A percentile compares a stretch with the other conserved stretches of the same genome.
These are phyloP conservation scores for Suhomyces prunicola DNA, from an alignment of 805 yeast species.

Conservation along the genomic window DNA sequence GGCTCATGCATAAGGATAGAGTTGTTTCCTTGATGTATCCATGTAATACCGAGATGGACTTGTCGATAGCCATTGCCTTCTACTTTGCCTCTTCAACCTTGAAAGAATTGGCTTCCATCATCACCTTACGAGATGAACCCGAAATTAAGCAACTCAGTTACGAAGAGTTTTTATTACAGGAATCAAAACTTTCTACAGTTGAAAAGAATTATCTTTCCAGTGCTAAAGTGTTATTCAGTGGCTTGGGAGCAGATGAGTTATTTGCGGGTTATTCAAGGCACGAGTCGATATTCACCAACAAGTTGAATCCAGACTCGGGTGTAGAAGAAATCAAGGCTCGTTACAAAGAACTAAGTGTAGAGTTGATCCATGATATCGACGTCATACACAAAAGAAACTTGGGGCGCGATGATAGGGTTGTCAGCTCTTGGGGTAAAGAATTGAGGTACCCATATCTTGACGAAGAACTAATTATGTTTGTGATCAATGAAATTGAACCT, in stretches of 20 bases:
- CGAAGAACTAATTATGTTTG: conserved; percentile 51
- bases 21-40: conserved; percentile 78
- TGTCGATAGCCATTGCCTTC: conserved; percentile 92
- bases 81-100: conserved; percentile 59
- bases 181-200: not conserved
- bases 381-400: conserved; percentile 77
- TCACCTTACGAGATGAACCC: not conserved
- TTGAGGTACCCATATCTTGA: conserved; percentile 85
- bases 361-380: conserved; percentile 66
- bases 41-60: conserved; percentile 87
- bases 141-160: conserved; percentile 9
- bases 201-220: conserved; percentile 27
- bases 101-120: conserved; percentile 1
- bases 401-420: conserved; percentile 89
- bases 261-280: conserved; percentile 96
- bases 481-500: conserved; percentile 48
- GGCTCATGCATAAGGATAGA: conserved; percentile 44
- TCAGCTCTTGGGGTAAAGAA: conserved; percentile 84
- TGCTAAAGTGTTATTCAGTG: conserved; percentile 77
- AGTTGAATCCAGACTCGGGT: conserved; percentile 15
- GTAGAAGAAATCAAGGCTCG: conserved; percentile 16
- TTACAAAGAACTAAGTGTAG: conserved; percentile 47
- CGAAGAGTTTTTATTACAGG: conserved; percentile 16
- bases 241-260: conserved; percentile 95
- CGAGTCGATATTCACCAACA: conserved; percentile 44